phyloP scores from a whole-genome alignment of 2,329 filamentous ascomycete species.

The Aspergillus texensis region DNA sequence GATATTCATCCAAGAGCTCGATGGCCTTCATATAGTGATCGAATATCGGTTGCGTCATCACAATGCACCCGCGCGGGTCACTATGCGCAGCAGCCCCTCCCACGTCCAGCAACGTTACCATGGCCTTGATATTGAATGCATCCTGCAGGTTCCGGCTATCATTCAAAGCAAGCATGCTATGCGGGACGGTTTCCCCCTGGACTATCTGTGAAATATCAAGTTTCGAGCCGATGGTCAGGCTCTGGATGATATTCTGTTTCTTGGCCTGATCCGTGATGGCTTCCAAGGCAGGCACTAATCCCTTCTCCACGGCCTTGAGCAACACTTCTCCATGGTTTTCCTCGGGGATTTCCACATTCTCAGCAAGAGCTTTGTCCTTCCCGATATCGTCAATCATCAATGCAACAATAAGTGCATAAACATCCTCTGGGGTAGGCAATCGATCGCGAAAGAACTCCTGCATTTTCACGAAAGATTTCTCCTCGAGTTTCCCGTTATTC shows the following conservation, averaged over 20 bases:
- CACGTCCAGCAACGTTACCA: conserved; percentile 44
- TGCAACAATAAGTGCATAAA: conserved; percentile 36
- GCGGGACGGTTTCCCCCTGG: conserved; percentile 41
- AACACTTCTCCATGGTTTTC: background rate
- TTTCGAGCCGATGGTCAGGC: conserved; percentile 38
- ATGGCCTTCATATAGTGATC: conserved; percentile 35
- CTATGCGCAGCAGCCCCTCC: conserved; percentile 42
- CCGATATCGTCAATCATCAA: conserved; percentile 44
- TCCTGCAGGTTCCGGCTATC: conserved; percentile 26
- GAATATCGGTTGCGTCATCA: conserved; percentile 37
- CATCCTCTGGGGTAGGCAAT: conserved; percentile 21
- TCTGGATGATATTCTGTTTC: conserved; percentile 33
- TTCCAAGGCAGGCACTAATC: conserved; percentile 27
- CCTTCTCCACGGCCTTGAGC: conserved; percentile 20
- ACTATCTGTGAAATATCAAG: conserved; percentile 45
- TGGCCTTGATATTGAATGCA: conserved; percentile 39
- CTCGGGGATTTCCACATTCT: background rate
- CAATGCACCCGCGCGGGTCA: conserved; percentile 34
- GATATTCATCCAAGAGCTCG: conserved; percentile 33
- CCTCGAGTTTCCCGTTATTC: conserved; percentile 23
- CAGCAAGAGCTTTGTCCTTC: conserved; percentile 37
- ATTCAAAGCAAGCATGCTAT: conserved; percentile 31
- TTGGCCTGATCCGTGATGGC: conserved; percentile 20
- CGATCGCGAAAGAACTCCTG: conserved; percentile 23
- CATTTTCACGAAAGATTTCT: conserved; percentile 34